These are phyloP conservation scores for Mayamaea pseudoterrestris DNA, from an alignment of 108 stramenopile species.

Conservation along the genomic window DNA sequence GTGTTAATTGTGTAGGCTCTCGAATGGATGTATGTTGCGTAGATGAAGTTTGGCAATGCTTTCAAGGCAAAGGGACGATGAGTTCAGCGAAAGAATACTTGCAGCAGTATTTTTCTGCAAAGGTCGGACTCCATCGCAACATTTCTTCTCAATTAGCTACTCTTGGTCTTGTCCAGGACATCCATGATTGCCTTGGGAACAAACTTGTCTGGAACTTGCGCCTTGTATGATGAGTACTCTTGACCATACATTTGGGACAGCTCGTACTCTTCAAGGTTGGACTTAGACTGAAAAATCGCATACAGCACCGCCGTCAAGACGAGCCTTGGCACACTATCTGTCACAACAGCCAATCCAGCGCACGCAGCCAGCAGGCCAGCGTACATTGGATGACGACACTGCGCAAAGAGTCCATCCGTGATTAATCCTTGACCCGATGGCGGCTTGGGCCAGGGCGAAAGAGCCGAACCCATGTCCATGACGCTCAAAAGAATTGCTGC, in stretches of 20 bases:
- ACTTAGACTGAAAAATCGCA: constrained; percentile 34
- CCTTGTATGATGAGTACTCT: constrained; percentile 21
- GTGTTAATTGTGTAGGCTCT: no score
- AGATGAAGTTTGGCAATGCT: no score
- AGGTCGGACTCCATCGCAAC: no score
- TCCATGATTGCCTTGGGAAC: no score
- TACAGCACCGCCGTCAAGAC: constrained; percentile 29
- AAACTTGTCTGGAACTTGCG: constrained; percentile 27
- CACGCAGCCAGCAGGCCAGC: constrained; percentile 27
- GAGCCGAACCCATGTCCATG: constrained; percentile 26
- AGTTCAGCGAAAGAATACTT: no score
- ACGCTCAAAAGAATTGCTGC: constrained; percentile 12
- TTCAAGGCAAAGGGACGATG: no score
- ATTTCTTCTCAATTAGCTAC: no score
- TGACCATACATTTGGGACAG: constrained; percentile 17
- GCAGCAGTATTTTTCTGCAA: no score
- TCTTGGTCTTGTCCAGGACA: no score
- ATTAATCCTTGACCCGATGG: constrained; percentile 16
- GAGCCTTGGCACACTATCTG: constrained; percentile 26
- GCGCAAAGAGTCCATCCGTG: constrained; percentile 29
- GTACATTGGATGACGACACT: constrained; percentile 69
- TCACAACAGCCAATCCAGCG: constrained; percentile 30
- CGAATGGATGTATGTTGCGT: no score
- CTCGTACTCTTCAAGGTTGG: constrained; percentile 38
- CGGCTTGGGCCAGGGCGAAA: constrained; percentile 40